Conservation (phyloP, 1,139 yeast genomes). For the Suhomyces choctaworum region DNA sequence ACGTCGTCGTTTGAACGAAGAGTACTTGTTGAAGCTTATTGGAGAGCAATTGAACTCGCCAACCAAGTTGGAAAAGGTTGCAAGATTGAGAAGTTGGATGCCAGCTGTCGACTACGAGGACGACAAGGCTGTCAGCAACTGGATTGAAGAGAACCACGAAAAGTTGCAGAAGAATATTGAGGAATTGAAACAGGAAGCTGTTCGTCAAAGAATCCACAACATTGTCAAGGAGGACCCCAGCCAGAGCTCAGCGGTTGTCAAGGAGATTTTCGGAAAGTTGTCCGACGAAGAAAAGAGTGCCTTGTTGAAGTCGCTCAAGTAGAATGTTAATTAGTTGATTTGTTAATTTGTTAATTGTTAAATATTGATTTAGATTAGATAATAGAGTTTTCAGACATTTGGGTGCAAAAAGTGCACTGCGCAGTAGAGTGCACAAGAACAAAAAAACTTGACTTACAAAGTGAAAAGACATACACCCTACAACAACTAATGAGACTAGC, state of each 20-base stretch:
- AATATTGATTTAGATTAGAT: slow-evolving; percentile 1
- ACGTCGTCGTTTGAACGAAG: slow-evolving; percentile 94
- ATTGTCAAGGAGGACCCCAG: slow-evolving; percentile 58
- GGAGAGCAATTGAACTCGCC: slow-evolving; percentile 62
- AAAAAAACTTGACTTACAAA: no score
- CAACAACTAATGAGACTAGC: no score
- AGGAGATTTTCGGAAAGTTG: slow-evolving; percentile 60
- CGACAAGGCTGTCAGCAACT: slow-evolving; percentile 77
- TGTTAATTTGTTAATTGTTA: not conserved
- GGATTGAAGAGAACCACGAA: slow-evolving; percentile 81
- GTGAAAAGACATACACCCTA: no score
- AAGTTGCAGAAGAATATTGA: slow-evolving; percentile 61
- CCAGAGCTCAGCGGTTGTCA: slow-evolving; percentile 56
- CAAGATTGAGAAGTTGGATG: slow-evolving; percentile 87
- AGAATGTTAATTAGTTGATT: slow-evolving; percentile 7
- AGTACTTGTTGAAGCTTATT: slow-evolving; percentile 76
- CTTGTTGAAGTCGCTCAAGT: slow-evolving; percentile 36
- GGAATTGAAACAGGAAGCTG: slow-evolving; percentile 63
- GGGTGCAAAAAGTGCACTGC: not conserved
- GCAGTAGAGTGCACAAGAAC: not conserved
- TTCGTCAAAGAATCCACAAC: slow-evolving; percentile 61
- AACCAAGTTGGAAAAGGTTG: slow-evolving; percentile 75
- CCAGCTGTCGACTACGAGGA: slow-evolving; percentile 71
- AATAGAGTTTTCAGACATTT: no score
- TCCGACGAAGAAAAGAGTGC: slow-evolving; percentile 62